These are phyloP conservation scores for Dovyalis caffra DNA, from an alignment of 345 rosid genomes.

Conservation along the genomic window DNA sequence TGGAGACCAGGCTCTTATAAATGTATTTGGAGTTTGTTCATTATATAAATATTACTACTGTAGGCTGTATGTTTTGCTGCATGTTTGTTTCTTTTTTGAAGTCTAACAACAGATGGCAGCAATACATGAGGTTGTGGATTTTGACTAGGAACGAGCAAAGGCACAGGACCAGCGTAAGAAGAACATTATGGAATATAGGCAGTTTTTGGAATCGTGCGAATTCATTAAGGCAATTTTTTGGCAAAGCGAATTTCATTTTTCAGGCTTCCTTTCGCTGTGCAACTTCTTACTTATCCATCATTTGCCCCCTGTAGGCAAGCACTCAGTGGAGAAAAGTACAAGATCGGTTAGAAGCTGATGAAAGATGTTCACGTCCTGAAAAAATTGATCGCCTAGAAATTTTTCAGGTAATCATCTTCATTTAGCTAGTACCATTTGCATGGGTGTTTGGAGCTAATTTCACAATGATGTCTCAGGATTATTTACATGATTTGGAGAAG, in stretches of 20 bases:
- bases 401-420: constrained; percentile 63
- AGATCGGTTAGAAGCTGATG: constrained; percentile 86
- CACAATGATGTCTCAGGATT: constrained; percentile 56
- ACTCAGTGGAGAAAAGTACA: constrained; percentile 99
- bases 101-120: not conserved
- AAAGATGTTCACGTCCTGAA: constrained; percentile 85
- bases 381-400: constrained; percentile 83
- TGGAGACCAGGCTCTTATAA: too few relatives aligned
- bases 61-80: not conserved
- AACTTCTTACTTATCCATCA: constrained; percentile 17
- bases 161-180: constrained; percentile 72
- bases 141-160: constrained; percentile 68
- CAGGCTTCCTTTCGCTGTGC: constrained; percentile 7
- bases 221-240: constrained; percentile 70
- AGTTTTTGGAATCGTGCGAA: constrained; percentile 80
- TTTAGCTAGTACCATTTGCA: constrained; percentile 1
- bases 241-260: not conserved
- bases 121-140: not conserved
- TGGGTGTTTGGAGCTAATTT: constrained; percentile 25
- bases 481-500: constrained; percentile 71
- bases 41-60: too few relatives aligned
- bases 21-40: too few relatives aligned
- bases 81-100: not conserved
- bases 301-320: constrained; percentile 49
- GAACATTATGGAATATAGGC: constrained; percentile 64